Conservation (phyloP, 2,329 filamentous ascomycete genomes). For the Didymella exigua region DNA sequence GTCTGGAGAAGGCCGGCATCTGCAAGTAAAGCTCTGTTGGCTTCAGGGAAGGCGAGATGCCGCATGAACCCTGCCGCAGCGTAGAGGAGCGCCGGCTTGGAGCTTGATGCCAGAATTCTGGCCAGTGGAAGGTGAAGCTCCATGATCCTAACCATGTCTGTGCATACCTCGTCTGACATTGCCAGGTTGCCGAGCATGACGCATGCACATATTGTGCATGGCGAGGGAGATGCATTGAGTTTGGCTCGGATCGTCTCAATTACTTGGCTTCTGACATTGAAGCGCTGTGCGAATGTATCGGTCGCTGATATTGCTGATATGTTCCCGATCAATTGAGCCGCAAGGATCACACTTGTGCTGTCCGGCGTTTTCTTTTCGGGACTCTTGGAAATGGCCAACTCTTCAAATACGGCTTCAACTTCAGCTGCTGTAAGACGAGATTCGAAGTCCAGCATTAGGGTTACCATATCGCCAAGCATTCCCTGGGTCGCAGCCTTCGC, state of each 20-base stretch:
- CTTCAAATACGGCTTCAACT: constrained; percentile 34
- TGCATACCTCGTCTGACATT: constrained; percentile 43
- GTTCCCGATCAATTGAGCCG: constrained; percentile 41
- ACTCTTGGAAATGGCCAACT: constrained; percentile 35
- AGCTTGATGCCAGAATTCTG: constrained; percentile 32
- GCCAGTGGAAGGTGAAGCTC: constrained; percentile 39
- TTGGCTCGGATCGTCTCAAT: constrained; percentile 37
- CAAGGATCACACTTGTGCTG: constrained; percentile 30
- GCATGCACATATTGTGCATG: constrained; percentile 43
- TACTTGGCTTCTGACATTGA: constrained; percentile 34
- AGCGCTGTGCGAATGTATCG: constrained; percentile 39
- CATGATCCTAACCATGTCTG: constrained; percentile 44
- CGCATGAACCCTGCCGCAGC: constrained; percentile 46
- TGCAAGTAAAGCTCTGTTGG: constrained; percentile 37
- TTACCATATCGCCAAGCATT: constrained; percentile 36
- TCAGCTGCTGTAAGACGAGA: constrained; percentile 34
- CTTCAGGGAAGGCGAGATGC: constrained; percentile 45
- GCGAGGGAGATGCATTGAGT: constrained; percentile 26
- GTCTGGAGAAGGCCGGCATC: constrained; percentile 40
- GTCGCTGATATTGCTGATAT: constrained; percentile 43
- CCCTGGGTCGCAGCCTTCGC: constrained; percentile 38
- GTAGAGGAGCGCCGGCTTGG: constrained; percentile 41
- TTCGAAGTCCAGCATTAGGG: constrained; percentile 42
- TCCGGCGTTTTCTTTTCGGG: constrained; percentile 31
- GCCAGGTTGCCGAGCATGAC: constrained; percentile 49